Evolutionary conservation across 2,329 filamentous ascomycete genomes (phyloP), one percentile per base, ranked within the genome.

Genomic region (Diplodia mutila): DNA sequence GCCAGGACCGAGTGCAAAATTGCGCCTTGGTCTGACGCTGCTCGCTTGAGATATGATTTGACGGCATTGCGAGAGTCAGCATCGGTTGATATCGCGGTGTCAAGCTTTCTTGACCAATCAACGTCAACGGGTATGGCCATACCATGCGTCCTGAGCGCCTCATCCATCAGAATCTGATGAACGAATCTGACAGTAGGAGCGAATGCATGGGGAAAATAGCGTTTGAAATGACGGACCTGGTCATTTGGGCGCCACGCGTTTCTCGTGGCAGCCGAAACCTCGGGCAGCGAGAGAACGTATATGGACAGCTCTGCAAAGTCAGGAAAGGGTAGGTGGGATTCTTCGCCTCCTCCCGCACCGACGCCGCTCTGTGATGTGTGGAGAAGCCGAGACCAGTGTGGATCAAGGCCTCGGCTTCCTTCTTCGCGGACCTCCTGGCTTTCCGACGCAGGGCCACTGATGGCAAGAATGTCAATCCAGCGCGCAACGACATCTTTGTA

Each of bases 391-490:
- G 90, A 90, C 88, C 89, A 91, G 74, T 91, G 90, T 12, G 90
- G 89, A 78, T 97, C 93, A 4, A 97, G 84, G 0, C 95, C 95
- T 77, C 93, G 94, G 69, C 88, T 89, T 1, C 93, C 95, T 80
- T 98, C 94, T 75, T 99, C 95, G 1, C 92, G 80, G 3, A 98
- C 89, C 75, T 98, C 94, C 69, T 89, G 90, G 54, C 91, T 87
- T 75, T 94, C 91, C 61, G 88, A 86, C 2, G 81, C 78, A 3
- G 85, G 85, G 14, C 89, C 89, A 18, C 87, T 88, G 9, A 95
- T 82, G 8, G 94, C 94, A 61, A 97, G 84, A 18, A 98, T 86
- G 76, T 97, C 89, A 55, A 97, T 91, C 92, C 93, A 97, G 59
- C 95, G 87, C 29, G 89, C 95, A 46, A 90, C 84, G 11, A 92